A percentile compares a stretch with the other conserved stretches of the same genome.
phyloP scores from a whole-genome alignment of 1,284 basidiomycete species.

The Trametes hirsuta region DNA sequence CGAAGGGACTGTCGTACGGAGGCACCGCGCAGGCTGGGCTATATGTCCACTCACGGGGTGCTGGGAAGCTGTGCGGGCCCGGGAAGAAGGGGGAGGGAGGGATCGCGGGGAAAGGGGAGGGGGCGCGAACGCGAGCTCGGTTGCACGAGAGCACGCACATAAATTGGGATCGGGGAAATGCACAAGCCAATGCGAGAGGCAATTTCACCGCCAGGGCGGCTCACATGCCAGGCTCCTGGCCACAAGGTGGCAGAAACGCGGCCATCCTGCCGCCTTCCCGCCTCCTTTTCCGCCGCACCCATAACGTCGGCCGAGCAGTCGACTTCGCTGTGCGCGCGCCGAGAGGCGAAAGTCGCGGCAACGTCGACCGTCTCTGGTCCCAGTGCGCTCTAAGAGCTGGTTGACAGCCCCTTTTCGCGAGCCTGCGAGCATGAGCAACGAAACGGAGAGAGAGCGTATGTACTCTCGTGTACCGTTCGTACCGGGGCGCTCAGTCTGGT shows the following conservation, averaged over 20 bases:
- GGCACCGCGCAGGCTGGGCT: background rate
- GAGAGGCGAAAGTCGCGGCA: background rate
- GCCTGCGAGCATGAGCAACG: background rate
- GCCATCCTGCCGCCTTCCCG: background rate
- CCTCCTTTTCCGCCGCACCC: slow-evolving; percentile 6
- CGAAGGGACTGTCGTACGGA: background rate
- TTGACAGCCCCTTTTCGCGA: background rate
- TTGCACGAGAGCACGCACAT: slow-evolving; percentile 6
- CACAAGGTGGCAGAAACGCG: slow-evolving; percentile 3
- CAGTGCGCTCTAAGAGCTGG: background rate
- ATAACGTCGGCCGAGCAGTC: slow-evolving; percentile 8
- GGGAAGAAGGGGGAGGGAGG: slow-evolving; percentile 3
- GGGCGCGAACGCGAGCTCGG: background rate
- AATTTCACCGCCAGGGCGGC: slow-evolving; percentile 2
- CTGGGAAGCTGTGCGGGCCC: slow-evolving; percentile 11
- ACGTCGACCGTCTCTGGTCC: background rate
- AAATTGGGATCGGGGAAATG: slow-evolving; percentile 2
- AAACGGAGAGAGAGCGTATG: too few relatives aligned
- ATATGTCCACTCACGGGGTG: background rate
- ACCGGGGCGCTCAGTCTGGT: too few relatives aligned
- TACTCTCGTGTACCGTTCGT: too few relatives aligned
- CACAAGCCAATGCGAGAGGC: background rate
- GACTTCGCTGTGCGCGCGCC: background rate
- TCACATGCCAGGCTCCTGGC: background rate
- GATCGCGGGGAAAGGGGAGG: slow-evolving; percentile 1